These are phyloP conservation scores for Tricholoma matsutake DNA, from an alignment of 768 basidiomycete genomes.

Conservation along the genomic window DNA sequence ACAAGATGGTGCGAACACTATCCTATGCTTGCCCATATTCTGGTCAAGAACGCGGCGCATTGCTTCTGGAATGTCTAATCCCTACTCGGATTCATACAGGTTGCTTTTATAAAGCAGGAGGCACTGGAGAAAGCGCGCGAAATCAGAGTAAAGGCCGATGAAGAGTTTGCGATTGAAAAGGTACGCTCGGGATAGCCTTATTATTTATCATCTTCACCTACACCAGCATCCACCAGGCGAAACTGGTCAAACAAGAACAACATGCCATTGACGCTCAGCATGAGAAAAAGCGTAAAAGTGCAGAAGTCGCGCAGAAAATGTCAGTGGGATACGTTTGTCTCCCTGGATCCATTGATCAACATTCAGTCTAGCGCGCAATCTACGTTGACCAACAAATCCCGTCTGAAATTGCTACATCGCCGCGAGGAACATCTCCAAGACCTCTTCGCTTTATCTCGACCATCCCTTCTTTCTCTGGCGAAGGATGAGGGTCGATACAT, in stretches of 20 bases:
- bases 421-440: conserved; percentile 92
- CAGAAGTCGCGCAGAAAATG: conserved; percentile 96
- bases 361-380: conserved; percentile 75
- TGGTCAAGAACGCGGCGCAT: conserved; percentile 1
- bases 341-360: background rate
- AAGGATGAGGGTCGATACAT: conserved; percentile 67
- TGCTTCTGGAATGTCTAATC: conserved; percentile 4
- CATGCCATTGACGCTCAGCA: conserved; percentile 91
- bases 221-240: conserved; percentile 56
- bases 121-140: conserved; percentile 96
- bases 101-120: conserved; percentile 98
- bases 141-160: conserved; percentile 95
- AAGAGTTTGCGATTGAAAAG: conserved; percentile 99
- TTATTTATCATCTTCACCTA: background rate
- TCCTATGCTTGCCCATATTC: background rate
- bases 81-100: conserved; percentile 43
- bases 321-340: conserved; percentile 34
- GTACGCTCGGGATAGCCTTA: conserved; percentile 30
- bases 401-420: conserved; percentile 83
- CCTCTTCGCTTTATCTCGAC: conserved; percentile 74
- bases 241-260: conserved; percentile 95
- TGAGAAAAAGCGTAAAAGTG: conserved; percentile 95
- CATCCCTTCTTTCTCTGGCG: conserved; percentile 57
- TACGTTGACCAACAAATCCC: conserved; percentile 94
- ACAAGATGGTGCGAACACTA: conserved; percentile 81